These are phyloP conservation scores for Septoria linicola DNA, from an alignment of 2,329 filamentous ascomycete genomes.

Conservation along the genomic window DNA sequence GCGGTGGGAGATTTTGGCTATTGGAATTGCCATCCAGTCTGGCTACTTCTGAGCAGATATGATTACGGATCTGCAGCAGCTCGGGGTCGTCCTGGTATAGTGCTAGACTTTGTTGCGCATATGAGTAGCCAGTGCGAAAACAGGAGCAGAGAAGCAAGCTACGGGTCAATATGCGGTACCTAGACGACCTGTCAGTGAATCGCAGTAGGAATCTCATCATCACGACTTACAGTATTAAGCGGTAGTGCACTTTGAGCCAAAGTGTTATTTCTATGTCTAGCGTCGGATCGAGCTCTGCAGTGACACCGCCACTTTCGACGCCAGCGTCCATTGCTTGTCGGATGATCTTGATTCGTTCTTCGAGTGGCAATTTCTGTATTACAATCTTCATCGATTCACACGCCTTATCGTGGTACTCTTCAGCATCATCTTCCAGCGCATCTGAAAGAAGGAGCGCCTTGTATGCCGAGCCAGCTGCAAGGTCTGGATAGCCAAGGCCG, in stretches of 20 bases:
- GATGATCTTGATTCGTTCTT: conserved; percentile 41
- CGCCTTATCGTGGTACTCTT: conserved; percentile 76
- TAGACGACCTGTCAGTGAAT: conserved; percentile 13
- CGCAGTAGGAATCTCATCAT: too few species aligned
- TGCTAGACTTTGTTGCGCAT: conserved; percentile 61
- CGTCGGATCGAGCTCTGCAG: conserved; percentile 25
- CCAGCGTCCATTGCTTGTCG: conserved; percentile 29
- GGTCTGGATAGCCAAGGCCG: conserved; percentile 79
- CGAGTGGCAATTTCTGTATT: conserved; percentile 32
- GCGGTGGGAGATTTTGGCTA: conserved; percentile 6
- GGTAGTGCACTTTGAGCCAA: conserved; percentile 50
- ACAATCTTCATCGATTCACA: conserved; percentile 45
- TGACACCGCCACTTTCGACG: conserved; percentile 16
- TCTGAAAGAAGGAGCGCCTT: conserved; percentile 84
- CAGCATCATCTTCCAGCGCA: conserved; percentile 72
- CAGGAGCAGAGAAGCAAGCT: conserved; percentile 62
- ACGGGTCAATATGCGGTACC: conserved; percentile 41
- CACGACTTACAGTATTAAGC: conserved; percentile 26
- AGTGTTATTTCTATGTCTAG: conserved; percentile 33
- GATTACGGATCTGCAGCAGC: conserved; percentile 54
- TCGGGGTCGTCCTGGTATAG: conserved; percentile 56
- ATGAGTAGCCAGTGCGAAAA: conserved; percentile 63
- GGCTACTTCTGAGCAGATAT: conserved; percentile 45
- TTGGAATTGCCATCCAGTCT: conserved; percentile 22
- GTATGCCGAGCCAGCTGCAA: conserved; percentile 87